Conservation (phyloP, 495 filamentous ascomycete species). For the Penicillium silybi region DNA sequence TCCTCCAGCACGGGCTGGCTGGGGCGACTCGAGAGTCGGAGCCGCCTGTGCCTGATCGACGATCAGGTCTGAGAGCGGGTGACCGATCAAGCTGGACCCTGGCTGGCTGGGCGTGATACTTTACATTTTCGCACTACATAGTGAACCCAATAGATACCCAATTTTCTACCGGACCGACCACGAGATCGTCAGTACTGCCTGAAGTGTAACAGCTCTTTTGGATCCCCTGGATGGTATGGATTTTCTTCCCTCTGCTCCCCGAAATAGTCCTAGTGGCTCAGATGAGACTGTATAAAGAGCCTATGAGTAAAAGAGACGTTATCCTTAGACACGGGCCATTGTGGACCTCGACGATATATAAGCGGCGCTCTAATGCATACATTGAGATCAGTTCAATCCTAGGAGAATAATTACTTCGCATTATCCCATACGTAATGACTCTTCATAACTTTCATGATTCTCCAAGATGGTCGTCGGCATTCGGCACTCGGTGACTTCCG, state of each 20-base stretch:
- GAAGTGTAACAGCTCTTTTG: no score
- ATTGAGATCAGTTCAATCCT: conserved; percentile 24
- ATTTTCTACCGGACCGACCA: background rate
- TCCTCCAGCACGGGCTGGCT: conserved; percentile 69
- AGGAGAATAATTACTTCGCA: conserved; percentile 18
- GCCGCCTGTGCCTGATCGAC: conserved; percentile 46
- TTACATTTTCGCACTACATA: conserved; percentile 12
- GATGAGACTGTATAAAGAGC: no score
- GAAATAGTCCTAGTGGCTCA: no score
- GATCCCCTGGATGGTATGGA: no score
- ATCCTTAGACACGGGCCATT: conserved; percentile 20
- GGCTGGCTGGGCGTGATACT: conserved; percentile 65
- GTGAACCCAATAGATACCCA: conserved; percentile 17
- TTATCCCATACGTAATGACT: conserved; percentile 12
- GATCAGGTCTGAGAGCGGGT: conserved; percentile 51
- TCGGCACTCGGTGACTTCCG: conserved; percentile 22
- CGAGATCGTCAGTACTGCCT: no score
- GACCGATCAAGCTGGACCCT: conserved; percentile 73
- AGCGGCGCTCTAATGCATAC: conserved; percentile 19
- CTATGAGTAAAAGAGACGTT: conserved; percentile 11
- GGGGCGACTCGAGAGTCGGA: conserved; percentile 67
- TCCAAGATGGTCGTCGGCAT: background rate
- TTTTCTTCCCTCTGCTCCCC: no score
- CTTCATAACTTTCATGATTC: conserved; percentile 7
- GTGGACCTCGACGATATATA: conserved; percentile 24